These are phyloP conservation scores for Penicillium paradoxum DNA, from an alignment of 495 filamentous ascomycete genomes.

Conservation along the genomic window DNA sequence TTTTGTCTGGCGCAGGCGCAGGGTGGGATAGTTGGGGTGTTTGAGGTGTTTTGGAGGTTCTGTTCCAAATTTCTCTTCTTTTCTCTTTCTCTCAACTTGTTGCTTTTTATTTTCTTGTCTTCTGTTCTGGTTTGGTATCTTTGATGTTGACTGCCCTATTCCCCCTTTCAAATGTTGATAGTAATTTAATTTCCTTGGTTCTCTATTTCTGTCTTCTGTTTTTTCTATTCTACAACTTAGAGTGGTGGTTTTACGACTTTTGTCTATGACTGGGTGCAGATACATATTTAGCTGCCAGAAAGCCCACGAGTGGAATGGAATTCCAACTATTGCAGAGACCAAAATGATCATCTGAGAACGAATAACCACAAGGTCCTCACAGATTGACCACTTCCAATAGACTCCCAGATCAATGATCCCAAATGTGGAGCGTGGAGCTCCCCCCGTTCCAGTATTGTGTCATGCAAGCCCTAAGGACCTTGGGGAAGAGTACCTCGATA, in stretches of 20 bases:
- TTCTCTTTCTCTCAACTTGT: background rate
- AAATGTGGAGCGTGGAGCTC: conserved; percentile 5
- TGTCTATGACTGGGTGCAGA: too few relatives aligned
- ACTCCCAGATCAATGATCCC: background rate
- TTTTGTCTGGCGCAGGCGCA: background rate
- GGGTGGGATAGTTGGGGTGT: background rate
- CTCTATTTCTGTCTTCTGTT: background rate
- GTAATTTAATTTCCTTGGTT: conserved; percentile 11
- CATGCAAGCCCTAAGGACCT: conserved; percentile 28
- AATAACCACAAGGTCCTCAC: conserved; percentile 24
- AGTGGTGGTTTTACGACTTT: background rate
- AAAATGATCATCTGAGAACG: background rate
- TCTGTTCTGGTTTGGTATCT: conserved; percentile 5
- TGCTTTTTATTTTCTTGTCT: conserved; percentile 3
- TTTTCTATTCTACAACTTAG: background rate
- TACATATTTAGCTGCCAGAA: too few relatives aligned
- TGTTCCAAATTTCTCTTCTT: background rate
- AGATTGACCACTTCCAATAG: background rate
- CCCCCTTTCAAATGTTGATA: conserved; percentile 11
- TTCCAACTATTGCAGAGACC: background rate
- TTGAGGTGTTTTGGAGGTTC: conserved; percentile 3
- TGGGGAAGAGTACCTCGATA: conserved; percentile 37
- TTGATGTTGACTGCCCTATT: conserved; percentile 11
- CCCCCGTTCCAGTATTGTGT: background rate
- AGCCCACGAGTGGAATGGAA: too few relatives aligned